A percentile compares a stretch with the other conserved stretches of the same genome.
phyloP scores from a whole-genome alignment of 2,329 filamentous ascomycete genomes.

The Aspergillus sp. region DNA sequence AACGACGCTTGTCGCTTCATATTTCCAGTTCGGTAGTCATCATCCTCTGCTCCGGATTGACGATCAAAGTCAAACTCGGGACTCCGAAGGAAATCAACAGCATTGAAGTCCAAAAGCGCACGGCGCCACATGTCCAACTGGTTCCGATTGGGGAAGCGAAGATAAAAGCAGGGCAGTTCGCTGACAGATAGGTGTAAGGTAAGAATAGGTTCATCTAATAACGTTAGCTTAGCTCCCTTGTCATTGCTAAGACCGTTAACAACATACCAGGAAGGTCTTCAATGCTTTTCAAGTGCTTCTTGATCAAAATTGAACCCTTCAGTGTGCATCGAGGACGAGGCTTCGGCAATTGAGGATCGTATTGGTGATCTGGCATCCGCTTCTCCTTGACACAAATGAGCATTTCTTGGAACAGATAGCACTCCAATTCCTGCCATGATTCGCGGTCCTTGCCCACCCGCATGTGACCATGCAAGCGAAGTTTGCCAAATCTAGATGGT shows the following conservation, averaged over 20 bases:
- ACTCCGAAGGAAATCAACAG: slow-evolving; percentile 64
- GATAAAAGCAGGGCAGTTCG: slow-evolving; percentile 90
- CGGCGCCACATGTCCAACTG: slow-evolving; percentile 91
- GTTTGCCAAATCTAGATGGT: slow-evolving; percentile 75
- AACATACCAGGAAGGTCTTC: slow-evolving; percentile 58
- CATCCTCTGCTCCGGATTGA: slow-evolving; percentile 77
- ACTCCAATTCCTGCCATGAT: slow-evolving; percentile 97
- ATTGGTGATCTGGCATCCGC: slow-evolving; percentile 63
- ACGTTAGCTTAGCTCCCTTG: background rate
- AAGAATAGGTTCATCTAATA: slow-evolving; percentile 73
- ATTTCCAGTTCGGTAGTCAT: slow-evolving; percentile 67
- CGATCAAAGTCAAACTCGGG: slow-evolving; percentile 78
- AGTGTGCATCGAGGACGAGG: slow-evolving; percentile 78
- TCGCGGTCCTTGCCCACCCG: slow-evolving; percentile 94
- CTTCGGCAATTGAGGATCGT: slow-evolving; percentile 58
- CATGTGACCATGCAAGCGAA: slow-evolving; percentile 84
- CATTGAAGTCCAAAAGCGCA: slow-evolving; percentile 79
- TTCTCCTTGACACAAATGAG: slow-evolving; percentile 99
- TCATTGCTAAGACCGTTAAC: background rate
- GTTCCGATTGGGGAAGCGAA: slow-evolving; percentile 75
- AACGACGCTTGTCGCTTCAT: slow-evolving; percentile 76
- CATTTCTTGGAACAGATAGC: slow-evolving; percentile 97
- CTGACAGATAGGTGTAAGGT: slow-evolving; percentile 87
- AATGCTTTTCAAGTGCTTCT: slow-evolving; percentile 93
- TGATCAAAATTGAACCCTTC: slow-evolving; percentile 97